Evolutionary conservation across 2,329 filamentous ascomycete species (phyloP), one percentile per base, ranked within the genome.

Genomic region (Pochonia chlamydosporia): DNA sequence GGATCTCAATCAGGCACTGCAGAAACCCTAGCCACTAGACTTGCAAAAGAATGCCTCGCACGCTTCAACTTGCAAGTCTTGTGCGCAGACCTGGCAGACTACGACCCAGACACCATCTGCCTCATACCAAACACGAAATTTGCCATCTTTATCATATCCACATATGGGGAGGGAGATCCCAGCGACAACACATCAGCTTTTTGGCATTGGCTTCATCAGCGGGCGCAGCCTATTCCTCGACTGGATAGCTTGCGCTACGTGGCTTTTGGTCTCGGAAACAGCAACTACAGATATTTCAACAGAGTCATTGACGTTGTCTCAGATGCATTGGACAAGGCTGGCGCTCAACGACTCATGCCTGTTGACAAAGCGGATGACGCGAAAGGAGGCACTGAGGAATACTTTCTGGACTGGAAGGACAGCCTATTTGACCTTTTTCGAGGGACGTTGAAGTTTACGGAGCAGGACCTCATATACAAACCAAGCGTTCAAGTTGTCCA

Each of bases 1-100:
- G 90, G 90, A 51, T 96, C 90, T 20, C 91, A 96, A 71, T 96
- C 91, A n/a, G 90, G 90, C 57, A 96, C 89, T 14, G 90, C 91
- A 25, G 90, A 96, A 70, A 88, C 93, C 66, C 95, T 95, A 62
- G 90, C 90, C 52, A 89, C 87, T 8, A 79, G 90, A 54, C 71
- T 96, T 55, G 87, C 90, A 50, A 95, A 95, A 72, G 90, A 96
- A 67, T 89, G n/a, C 89, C 52, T 87, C 87, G 59, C 89, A 89
- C 79, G 89, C 46, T 96, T 92, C 61, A 89, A 89, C 16, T 75
- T 96, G 47, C 90, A 91, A 69, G 92, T 89, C 46, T 92, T 96
- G 85, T 87, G 90, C 61, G 71, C 69, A 5, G 72, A 76, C 47
- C 58, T 74, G 3, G 70, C 66, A 5, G 73, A 77, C 47, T 76